These are phyloP conservation scores for Copromyces sp. DNA, from an alignment of 495 filamentous ascomycete genomes.

Conservation along the genomic window DNA sequence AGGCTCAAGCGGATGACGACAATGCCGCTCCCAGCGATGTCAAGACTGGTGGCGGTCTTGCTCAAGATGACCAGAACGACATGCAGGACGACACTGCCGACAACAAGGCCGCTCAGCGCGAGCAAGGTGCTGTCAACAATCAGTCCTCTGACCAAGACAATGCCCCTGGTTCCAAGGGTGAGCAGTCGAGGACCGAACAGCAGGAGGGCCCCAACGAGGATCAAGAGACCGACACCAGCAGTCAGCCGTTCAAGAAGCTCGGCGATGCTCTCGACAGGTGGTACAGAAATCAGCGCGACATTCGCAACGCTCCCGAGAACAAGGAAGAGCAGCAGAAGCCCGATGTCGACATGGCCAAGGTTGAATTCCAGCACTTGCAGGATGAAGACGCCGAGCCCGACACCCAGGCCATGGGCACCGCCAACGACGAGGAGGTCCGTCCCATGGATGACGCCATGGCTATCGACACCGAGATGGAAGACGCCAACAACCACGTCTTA, in stretches of 20 bases:
- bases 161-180: conserved; percentile 39
- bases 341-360: conserved; percentile 36
- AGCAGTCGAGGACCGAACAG: conserved; percentile 41
- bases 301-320: conserved; percentile 55
- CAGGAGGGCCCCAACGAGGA: conserved; percentile 35
- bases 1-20: conserved; percentile 46
- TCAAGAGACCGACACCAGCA: conserved; percentile 30
- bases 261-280: conserved; percentile 89
- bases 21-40: conserved; percentile 60
- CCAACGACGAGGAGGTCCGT: conserved; percentile 74
- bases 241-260: conserved; percentile 76
- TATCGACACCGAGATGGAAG: conserved; percentile 59
- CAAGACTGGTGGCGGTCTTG: conserved; percentile 44
- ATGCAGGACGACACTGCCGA: conserved; percentile 33
- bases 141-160: conserved; percentile 40
- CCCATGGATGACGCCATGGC: conserved; percentile 78
- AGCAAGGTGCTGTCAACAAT: conserved; percentile 39
- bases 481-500: conserved; percentile 37
- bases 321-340: conserved; percentile 42
- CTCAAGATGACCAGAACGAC: conserved; percentile 39
- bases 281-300: conserved; percentile 75
- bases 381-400: conserved; percentile 71
- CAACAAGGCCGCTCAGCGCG: conserved; percentile 35
- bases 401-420: conserved; percentile 82
- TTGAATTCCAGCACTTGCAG: conserved; percentile 81